Evolutionary conservation across 2,329 filamentous ascomycete species (phyloP).

Genomic region (Paracoccidioides lutzii): DNA sequence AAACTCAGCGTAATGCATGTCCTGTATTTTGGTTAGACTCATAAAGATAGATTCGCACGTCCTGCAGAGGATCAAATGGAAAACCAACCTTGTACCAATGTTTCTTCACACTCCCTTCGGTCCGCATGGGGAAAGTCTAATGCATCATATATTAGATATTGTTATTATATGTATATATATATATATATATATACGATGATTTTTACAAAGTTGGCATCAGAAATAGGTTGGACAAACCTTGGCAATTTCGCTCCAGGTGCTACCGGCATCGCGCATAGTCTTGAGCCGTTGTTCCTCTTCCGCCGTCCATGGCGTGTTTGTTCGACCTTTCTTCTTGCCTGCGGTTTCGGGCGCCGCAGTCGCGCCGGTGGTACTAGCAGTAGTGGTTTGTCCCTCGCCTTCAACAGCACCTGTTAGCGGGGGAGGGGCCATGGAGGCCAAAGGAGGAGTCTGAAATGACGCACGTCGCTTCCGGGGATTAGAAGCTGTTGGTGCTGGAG

Average conservation of each 20-base stretch:
- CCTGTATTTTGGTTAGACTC: constrained; percentile 39
- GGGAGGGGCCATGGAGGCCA: constrained; percentile 26
- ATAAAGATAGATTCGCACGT: background rate
- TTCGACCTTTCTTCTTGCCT: constrained; percentile 70
- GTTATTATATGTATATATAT: background rate
- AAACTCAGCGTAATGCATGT: constrained; percentile 99
- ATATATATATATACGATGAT: background rate
- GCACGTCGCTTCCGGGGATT: constrained; percentile 35
- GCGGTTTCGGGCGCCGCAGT: constrained; percentile 41
- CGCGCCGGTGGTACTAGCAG: constrained; percentile 14
- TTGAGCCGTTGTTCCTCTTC: constrained; percentile 87
- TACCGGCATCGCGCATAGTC: constrained; percentile 82
- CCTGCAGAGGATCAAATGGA: constrained; percentile 7
- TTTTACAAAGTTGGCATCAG: background rate
- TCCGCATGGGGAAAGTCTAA: constrained; percentile 80
- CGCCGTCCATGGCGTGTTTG: constrained; percentile 97
- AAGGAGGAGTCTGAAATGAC: constrained; percentile 25
- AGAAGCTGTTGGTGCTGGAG: constrained; percentile 14
- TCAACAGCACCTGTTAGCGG: constrained; percentile 17
- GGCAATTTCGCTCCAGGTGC: constrained; percentile 95
- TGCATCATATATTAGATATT: constrained; percentile 1
- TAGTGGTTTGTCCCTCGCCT: constrained; percentile 19
- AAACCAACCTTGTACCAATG: constrained; percentile 88
- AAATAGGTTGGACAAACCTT: constrained; percentile 49
- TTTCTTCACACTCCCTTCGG: constrained; percentile 97